Evolutionary conservation across 345 rosid species (phyloP).

Genomic region (Eutrema heterophyllum): DNA sequence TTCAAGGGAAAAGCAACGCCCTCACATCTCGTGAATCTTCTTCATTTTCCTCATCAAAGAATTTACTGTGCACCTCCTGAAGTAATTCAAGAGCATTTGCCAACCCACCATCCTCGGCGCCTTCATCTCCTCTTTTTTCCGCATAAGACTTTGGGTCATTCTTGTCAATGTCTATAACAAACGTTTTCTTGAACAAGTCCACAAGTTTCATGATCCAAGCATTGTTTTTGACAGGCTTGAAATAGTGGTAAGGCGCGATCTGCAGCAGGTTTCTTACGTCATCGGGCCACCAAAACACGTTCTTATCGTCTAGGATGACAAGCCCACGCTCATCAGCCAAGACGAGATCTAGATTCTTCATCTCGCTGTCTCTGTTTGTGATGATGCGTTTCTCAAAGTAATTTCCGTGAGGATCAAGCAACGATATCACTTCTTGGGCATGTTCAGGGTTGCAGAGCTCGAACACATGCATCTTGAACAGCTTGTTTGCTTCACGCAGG

Average conservation of each 20-base stretch:
- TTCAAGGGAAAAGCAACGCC: background rate
- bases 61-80: background rate
- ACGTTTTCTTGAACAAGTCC: background rate
- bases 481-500: background rate
- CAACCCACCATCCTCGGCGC: background rate
- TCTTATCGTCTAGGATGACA: background rate
- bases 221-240: background rate
- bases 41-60: background rate
- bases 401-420: background rate
- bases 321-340: slow-evolving; percentile 1
- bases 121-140: background rate
- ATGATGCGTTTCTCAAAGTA: background rate
- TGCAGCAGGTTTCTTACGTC: background rate
- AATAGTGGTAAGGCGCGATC: background rate
- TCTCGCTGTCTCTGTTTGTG: background rate
- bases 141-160: background rate
- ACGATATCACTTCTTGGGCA: background rate
- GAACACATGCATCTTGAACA: background rate
- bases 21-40: background rate
- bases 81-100: background rate
- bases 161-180: background rate
- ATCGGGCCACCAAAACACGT: background rate
- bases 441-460: background rate
- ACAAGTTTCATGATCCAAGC: background rate
- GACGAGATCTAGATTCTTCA: background rate